Evolutionary conservation across 1,284 basidiomycete species (phyloP), one percentile per base, ranked within the genome.

Genomic region (Cryptococcus amylolentus): DNA sequence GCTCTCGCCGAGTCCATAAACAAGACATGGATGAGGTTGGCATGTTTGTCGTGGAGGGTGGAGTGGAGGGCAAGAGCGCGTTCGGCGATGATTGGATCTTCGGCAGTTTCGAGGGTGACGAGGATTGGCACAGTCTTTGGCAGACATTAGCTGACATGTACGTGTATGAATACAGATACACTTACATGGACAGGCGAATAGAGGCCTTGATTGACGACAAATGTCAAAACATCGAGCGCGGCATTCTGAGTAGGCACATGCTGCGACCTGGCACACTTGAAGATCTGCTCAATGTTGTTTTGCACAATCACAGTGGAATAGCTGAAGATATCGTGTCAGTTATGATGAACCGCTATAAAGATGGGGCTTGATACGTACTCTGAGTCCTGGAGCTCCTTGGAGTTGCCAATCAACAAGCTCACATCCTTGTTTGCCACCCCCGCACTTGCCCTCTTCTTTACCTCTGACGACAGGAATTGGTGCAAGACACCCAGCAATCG

Each of bases 241-340:
- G 89, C 83, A 6, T 83, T 81, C 72, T 98, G 94, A 46, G 91
- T 86, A 44, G 84, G 82, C 0, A 79, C 65, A 62, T 87, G 82
- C 53, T 82, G 81, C 1, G 89, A 89, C 28, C 91, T 76, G 0
- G 90, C 88, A 1, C 91, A 88, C 1, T 87, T 82, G 38, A 97
- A 80, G 54, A 98, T 90, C 28, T 86, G 86, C 31, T 82, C 79
- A 43, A 98, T 81, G 68, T 97, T 98, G 35, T 92, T 87, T 70
- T 98, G 96, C 2, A 97, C 87, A 39, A 98, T 83, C 3, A 91
- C 89, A 1, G 93, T 94, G 72, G 89, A 91, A 52, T 97, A 90
- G 44, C 94, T 95, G 63, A 13, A 48, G 28, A 23, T n/a, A 18
- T 28, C 14, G 23, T 18, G 26, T 63, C 37, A 61, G 62, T 42